A percentile compares a stretch with the other conserved stretches of the same genome.
Evolutionary conservation across 208 protist genomes (phyloP).

Genomic region (Trypanosoma boissoni): DNA sequence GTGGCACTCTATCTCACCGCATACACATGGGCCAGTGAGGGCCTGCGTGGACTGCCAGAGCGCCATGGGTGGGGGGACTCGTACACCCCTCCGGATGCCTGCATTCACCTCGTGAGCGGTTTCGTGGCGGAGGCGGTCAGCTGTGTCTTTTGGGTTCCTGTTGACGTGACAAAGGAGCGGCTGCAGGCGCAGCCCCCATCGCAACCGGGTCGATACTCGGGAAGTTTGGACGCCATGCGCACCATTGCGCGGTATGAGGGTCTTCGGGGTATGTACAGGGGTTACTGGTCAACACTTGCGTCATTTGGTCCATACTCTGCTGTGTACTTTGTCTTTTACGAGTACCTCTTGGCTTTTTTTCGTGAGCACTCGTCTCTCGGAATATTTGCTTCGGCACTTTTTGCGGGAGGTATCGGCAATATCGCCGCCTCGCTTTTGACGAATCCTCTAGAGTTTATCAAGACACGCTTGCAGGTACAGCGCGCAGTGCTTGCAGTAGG

Average conservation of each 20-base stretch:
- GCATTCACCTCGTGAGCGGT: slow-evolving; percentile 56
- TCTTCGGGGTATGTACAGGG: slow-evolving; percentile 75
- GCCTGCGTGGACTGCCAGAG: slow-evolving; percentile 8
- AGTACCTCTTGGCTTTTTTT: slow-evolving; percentile 46
- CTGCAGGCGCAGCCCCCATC: slow-evolving; percentile 74
- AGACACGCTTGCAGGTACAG: slow-evolving; percentile 90
- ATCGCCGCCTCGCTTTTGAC: slow-evolving; percentile 65
- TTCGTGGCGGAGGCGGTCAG: slow-evolving; percentile 80
- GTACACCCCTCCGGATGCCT: slow-evolving; percentile 21
- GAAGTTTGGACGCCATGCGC: slow-evolving; percentile 58
- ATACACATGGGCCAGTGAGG: slow-evolving; percentile 47
- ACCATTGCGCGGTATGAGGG: slow-evolving; percentile 62
- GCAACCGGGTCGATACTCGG: slow-evolving; percentile 51
- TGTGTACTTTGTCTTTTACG: slow-evolving; percentile 86
- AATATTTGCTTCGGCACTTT: slow-evolving; percentile 37
- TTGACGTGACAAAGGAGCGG: slow-evolving; percentile 86
- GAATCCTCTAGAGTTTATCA: slow-evolving; percentile 89
- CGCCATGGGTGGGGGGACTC: neutral
- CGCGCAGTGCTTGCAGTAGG: slow-evolving; percentile 36
- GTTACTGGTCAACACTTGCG: slow-evolving; percentile 79
- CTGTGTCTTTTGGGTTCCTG: slow-evolving; percentile 85
- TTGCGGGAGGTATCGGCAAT: slow-evolving; percentile 55
- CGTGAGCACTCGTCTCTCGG: slow-evolving; percentile 6
- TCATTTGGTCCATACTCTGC: slow-evolving; percentile 90
- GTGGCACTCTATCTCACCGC: slow-evolving; percentile 74